Percentiles rank a stretch among this genome's conserved stretches.
These are phyloP conservation scores for Pelargonium australe DNA, from an alignment of 441 rosid species.

Conservation along the genomic window DNA sequence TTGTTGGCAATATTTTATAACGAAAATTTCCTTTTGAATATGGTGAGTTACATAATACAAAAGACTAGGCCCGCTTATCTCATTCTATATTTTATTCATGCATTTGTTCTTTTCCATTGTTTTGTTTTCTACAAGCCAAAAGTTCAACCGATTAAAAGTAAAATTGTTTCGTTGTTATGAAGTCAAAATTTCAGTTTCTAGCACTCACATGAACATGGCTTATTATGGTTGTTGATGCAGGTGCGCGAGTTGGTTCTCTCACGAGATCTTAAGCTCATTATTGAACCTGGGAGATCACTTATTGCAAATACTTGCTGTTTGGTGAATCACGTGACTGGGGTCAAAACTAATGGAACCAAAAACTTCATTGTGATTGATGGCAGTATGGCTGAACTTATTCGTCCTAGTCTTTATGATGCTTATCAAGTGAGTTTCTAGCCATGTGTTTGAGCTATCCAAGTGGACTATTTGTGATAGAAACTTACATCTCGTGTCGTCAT, in stretches of 20 bases:
- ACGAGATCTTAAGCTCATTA: conserved; percentile 67
- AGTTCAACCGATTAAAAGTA: too few species aligned
- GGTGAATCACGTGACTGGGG: conserved; percentile 90
- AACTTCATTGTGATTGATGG: conserved; percentile 90
- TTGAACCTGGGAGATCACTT: conserved; percentile 97
- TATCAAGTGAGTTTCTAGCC: conserved; percentile 58
- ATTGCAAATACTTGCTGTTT: conserved; percentile 94
- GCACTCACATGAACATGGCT: neutral
- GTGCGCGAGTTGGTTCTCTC: conserved; percentile 83
- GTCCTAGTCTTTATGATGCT: conserved; percentile 95
- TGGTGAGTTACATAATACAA: too few species aligned
- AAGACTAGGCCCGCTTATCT: neutral
- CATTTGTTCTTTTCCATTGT: neutral
- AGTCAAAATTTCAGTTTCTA: neutral
- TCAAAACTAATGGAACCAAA: conserved; percentile 90
- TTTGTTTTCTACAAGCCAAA: neutral
- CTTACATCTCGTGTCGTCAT: neutral
- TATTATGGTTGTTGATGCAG: conserved; percentile 29
- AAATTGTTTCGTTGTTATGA: neutral
- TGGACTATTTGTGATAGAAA: neutral
- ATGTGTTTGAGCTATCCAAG: neutral
- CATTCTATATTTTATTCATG: conserved; percentile 8
- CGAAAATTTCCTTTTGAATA: too few species aligned
- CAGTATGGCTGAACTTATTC: conserved; percentile 98
- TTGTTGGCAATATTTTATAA: too few species aligned